phyloP scores from a whole-genome alignment of 1,284 basidiomycete genomes.

The Abortiporus biennis region DNA sequence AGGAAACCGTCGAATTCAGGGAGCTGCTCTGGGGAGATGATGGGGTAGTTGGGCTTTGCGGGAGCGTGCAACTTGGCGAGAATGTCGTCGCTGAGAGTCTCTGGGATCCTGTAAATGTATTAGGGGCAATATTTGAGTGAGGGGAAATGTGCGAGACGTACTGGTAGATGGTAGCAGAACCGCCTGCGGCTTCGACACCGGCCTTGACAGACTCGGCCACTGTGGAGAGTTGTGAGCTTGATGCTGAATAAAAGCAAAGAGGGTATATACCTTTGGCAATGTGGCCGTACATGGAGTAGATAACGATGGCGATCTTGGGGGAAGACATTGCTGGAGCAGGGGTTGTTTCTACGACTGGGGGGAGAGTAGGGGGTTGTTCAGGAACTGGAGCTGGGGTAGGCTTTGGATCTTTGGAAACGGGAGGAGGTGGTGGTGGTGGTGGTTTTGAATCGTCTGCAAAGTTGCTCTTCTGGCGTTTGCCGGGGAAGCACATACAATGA shows the following conservation, averaged over 20 bases:
- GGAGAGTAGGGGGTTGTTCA: conserved; percentile 10
- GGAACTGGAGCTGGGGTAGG: conserved; percentile 9
- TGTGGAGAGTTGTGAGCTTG: conserved; percentile 22
- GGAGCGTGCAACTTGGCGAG: conserved; percentile 76
- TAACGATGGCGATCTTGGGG: conserved; percentile 73
- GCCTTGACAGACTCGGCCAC: conserved; percentile 78
- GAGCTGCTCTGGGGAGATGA: conserved; percentile 64
- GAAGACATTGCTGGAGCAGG: conserved; percentile 20
- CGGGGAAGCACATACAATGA: conserved; percentile 37
- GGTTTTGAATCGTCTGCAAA: conserved; percentile 23
- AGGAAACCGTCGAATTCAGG: conserved; percentile 62
- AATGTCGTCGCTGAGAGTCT: conserved; percentile 81
- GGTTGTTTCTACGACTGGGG: conserved; percentile 11
- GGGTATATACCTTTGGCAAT: conserved; percentile 55
- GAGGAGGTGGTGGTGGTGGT: conserved; percentile 1
- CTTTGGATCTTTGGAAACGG: neutral
- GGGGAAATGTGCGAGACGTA: conserved; percentile 28
- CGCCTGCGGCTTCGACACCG: conserved; percentile 70
- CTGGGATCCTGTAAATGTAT: conserved; percentile 51
- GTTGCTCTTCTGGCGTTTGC: conserved; percentile 30
- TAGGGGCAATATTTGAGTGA: neutral
- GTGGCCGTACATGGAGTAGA: conserved; percentile 84
- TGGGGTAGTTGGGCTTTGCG: conserved; percentile 65
- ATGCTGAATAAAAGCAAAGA: conserved; percentile 1
- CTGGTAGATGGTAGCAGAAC: conserved; percentile 70